These are phyloP conservation scores for Phallus indusiatus DNA, from an alignment of 768 basidiomycete species.

Conservation along the genomic window DNA sequence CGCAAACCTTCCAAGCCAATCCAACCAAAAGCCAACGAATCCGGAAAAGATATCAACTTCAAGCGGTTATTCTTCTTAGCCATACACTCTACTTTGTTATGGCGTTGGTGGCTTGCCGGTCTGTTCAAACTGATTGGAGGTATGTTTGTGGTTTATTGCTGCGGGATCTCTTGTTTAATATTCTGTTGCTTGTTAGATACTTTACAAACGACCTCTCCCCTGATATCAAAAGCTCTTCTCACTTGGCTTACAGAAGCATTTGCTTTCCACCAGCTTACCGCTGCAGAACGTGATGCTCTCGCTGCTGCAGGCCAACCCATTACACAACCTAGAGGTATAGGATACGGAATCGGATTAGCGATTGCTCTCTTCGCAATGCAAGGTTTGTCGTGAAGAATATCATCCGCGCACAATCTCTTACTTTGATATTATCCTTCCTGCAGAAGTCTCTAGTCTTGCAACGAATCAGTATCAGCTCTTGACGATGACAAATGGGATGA, in stretches of 20 bases:
- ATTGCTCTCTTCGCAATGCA: conserved; percentile 54
- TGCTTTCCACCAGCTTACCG: conserved; percentile 27
- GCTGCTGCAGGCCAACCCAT: conserved; percentile 17
- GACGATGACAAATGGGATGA: conserved; percentile 39
- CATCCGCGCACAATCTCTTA: neutral
- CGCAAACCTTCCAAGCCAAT: conserved; percentile 3
- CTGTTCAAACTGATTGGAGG: conserved; percentile 35
- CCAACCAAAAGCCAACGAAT: neutral
- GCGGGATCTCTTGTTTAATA: neutral
- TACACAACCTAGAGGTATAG: conserved; percentile 37
- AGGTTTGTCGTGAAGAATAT: conserved; percentile 23
- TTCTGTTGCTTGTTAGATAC: conserved; percentile 25
- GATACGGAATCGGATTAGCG: conserved; percentile 53
- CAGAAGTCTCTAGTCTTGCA: conserved; percentile 27
- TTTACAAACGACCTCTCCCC: conserved; percentile 43
- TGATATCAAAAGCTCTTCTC: conserved; percentile 50
- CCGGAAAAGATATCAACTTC: conserved; percentile 20
- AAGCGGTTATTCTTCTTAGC: conserved; percentile 44
- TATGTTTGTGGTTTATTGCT: conserved; percentile 7
- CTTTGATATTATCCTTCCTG: conserved; percentile 6
- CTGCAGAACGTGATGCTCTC: conserved; percentile 25
- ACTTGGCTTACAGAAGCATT: conserved; percentile 48
- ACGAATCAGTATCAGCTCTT: conserved; percentile 1
- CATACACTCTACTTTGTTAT: conserved; percentile 36
- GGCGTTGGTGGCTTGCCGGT: conserved; percentile 38